Evolutionary conservation across 371 early-diverging fungal genomes (phyloP).

Genomic region (Mortierella sp.): DNA sequence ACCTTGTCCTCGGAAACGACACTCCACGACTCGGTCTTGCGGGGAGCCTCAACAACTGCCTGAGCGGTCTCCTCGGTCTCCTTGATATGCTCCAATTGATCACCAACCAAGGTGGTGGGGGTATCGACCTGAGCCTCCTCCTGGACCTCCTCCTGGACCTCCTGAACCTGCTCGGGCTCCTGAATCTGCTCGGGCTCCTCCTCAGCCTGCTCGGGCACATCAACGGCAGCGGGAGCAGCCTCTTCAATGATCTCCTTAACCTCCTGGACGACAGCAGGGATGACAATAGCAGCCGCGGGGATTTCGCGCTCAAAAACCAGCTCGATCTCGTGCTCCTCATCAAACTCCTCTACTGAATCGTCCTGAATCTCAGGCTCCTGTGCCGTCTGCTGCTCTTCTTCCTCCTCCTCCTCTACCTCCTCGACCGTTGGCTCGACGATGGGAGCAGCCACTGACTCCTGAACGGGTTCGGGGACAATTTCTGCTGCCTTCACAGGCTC

Average conservation of each 20-base stretch:
- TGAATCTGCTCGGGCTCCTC: conserved; percentile 1
- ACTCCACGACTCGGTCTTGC: conserved; percentile 15
- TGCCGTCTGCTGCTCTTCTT: not conserved
- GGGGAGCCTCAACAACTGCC: not conserved
- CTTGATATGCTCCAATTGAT: conserved; percentile 20
- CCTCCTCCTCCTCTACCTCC: not conserved
- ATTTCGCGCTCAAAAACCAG: conserved; percentile 19
- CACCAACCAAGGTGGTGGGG: conserved; percentile 44
- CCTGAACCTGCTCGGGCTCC: not conserved
- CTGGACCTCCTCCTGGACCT: not conserved
- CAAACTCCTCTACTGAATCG: not conserved
- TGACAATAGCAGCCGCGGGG: not conserved
- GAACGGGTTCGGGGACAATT: not conserved
- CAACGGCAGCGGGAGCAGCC: not conserved
- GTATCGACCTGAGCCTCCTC: conserved; percentile 19
- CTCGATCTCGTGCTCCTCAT: conserved; percentile 4
- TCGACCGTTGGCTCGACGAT: not conserved
- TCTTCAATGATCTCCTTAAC: not conserved
- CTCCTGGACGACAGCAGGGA: not conserved
- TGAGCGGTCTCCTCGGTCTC: not conserved
- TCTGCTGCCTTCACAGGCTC: conserved; percentile 1
- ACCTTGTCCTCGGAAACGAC: conserved; percentile 21
- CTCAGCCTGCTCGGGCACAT: not conserved
- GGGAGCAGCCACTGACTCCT: not conserved
- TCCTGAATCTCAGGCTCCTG: not conserved